Conservation (phyloP, 768 basidiomycete genomes). For the Mycena alexandri region DNA sequence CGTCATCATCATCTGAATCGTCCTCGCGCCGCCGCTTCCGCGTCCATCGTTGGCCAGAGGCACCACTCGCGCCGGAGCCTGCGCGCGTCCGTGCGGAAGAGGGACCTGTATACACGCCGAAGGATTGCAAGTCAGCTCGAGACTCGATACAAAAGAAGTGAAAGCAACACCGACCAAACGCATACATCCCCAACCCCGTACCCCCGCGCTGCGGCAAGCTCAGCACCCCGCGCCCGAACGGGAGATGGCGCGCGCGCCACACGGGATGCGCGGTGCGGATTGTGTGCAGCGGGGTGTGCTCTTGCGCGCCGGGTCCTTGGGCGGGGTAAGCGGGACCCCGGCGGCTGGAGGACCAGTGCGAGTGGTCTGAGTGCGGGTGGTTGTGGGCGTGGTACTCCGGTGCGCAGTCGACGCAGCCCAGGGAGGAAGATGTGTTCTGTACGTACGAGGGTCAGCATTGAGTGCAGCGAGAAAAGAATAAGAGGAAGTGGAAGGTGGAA, state of each 20-base stretch:
- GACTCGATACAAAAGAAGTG: neutral
- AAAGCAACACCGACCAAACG: slow-evolving; percentile 47
- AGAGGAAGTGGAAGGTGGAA: neutral
- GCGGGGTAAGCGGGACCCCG: neutral
- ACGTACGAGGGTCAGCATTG: no score
- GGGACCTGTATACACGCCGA: neutral
- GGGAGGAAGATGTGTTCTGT: neutral
- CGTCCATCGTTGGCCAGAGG: neutral
- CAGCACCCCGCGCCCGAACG: slow-evolving; percentile 91
- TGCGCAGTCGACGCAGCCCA: slow-evolving; percentile 24
- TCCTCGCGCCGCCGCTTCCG: slow-evolving; percentile 14
- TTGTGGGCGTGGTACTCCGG: neutral
- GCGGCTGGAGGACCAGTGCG: neutral
- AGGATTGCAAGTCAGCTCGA: neutral
- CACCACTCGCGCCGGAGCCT: slow-evolving; percentile 1
- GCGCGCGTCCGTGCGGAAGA: neutral
- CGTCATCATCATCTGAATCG: neutral
- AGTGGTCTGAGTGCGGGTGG: no score
- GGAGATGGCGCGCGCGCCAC: slow-evolving; percentile 92
- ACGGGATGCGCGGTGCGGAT: slow-evolving; percentile 90
- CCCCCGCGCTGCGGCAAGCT: slow-evolving; percentile 91
- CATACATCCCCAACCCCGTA: slow-evolving; percentile 88
- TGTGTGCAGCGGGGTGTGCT: slow-evolving; percentile 37
- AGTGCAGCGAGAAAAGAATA: no score
- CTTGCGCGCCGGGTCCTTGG: neutral